These are phyloP conservation scores for Salix dunnii DNA, from an alignment of 345 rosid species.

Conservation along the genomic window DNA sequence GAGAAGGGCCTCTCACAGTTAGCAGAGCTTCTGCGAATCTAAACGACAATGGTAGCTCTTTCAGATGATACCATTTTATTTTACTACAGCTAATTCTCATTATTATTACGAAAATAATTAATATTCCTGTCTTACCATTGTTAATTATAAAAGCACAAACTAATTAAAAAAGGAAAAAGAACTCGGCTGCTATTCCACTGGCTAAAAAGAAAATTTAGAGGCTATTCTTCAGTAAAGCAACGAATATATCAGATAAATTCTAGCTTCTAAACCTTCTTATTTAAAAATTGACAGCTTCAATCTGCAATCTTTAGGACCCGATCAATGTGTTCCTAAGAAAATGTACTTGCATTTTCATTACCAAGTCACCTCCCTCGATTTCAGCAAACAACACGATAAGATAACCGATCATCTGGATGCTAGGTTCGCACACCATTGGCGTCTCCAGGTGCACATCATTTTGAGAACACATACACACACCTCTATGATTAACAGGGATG, in stretches of 20 bases:
- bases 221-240: neutral
- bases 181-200: neutral
- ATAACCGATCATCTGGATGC: too few species aligned
- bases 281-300: neutral
- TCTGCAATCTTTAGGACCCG: neutral
- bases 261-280: neutral
- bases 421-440: too few species aligned
- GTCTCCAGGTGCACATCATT: slow-evolving; percentile 36
- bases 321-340: too few species aligned
- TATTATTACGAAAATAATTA: too few species aligned
- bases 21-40: slow-evolving; percentile 34
- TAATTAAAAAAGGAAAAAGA: neutral
- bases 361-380: too few species aligned
- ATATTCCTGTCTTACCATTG: too few species aligned
- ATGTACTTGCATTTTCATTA: neutral
- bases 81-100: neutral
- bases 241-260: neutral
- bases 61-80: slow-evolving; percentile 22
- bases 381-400: too few species aligned
- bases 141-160: neutral
- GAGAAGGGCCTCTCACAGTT: slow-evolving; percentile 45
- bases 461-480: slow-evolving; percentile 28
- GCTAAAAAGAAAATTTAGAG: neutral
- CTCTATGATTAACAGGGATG: neutral
- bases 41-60: slow-evolving; percentile 39